Base-by-base conservation (phyloP, 371 early-diverging fungal species). In the Rhizopus delemar region DNA sequence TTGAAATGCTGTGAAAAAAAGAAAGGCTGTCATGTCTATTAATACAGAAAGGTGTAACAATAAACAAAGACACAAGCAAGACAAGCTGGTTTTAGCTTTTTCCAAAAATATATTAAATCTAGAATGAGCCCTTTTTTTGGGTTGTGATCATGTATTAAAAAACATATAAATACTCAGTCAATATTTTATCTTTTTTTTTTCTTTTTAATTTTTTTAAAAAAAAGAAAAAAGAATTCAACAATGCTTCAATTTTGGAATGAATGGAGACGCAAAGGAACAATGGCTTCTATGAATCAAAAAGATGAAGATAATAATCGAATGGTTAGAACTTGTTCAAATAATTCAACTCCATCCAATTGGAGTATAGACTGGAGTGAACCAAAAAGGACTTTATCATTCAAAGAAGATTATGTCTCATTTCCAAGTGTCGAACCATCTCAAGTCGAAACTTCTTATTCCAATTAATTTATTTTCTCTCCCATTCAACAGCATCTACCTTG, bases 361-460 rank as follows among this genome's bases (percentile, higher is more conserved):
- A 51, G 54, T 16, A 60, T 50, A 11, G 71, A 72, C 41, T 65
- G 68, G 65, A 62, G 55, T 51, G 57, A 62, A 41, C 13, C 56
- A 34, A 71, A 71, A 50, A 57, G 52, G 8, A 54, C 62, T 8
- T 53, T 65, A 57, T 68, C 71, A 8, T 71, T 71, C 49, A 65
- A 68, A 60, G 68, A 71, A 8, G 71, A 71, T 15, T 71, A 71
- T 63, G 71, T 71, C 2, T 71, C 71, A n/a, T 71, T 71, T 55
- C 71, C 71, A n/a, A 62, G 70, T 46, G 53, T 70, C 29, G 65
- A 60, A 60, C 51, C 59, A 32, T 31, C 53, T 13, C 29, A 38
- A 35, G 31, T 48, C 29, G 43, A 43, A n/a, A n/a, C 43, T 8
- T 11, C 11, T 43, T 43, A 43, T 43, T 11, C 43, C 43, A 43